Conservation (phyloP, 352 stramenopile species). For the Phytophthora chlamydospora region DNA sequence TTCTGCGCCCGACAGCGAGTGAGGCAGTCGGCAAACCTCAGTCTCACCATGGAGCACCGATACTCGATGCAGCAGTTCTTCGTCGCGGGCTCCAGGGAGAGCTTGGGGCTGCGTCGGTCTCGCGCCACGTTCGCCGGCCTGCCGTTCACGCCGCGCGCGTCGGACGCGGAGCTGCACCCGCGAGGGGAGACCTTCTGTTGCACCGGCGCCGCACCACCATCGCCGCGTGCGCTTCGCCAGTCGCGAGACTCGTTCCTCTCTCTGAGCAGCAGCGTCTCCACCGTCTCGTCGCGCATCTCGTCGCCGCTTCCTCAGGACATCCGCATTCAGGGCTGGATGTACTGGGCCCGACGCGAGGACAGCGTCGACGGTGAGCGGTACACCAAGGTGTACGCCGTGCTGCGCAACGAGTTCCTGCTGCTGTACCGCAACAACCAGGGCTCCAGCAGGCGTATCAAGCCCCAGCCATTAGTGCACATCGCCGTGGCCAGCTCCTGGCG, state of each 20-base stretch:
- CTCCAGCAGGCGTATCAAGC: conserved; percentile 39
- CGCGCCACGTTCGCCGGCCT: conserved; percentile 29
- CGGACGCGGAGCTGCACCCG: conserved; percentile 3
- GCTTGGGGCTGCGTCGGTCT: conserved; percentile 26
- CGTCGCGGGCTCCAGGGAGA: conserved; percentile 18
- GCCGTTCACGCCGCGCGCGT: conserved; percentile 3
- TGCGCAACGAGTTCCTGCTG: conserved; percentile 73
- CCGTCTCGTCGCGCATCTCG: conserved; percentile 27
- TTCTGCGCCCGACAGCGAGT: conserved; percentile 22
- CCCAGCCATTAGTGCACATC: conserved; percentile 66
- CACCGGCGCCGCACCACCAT: conserved; percentile 1
- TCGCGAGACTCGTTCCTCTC: conserved; percentile 33
- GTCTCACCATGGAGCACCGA: conserved; percentile 33
- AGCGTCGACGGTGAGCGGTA: conserved; percentile 47
- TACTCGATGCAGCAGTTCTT: conserved; percentile 45
- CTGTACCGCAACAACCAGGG: conserved; percentile 62
- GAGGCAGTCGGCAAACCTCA: conserved; percentile 17
- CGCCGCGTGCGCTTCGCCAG: conserved; percentile 26
- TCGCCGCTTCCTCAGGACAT: conserved; percentile 45
- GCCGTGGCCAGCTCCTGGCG: conserved; percentile 57
- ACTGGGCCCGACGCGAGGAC: conserved; percentile 59
- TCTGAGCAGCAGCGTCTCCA: conserved; percentile 31
- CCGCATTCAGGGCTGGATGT: conserved; percentile 72
- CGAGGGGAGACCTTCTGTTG: conserved; percentile 34
- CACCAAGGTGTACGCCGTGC: conserved; percentile 75